Percentiles rank a stretch among this genome's conserved stretches.
phyloP scores from a whole-genome alignment of 2,329 filamentous ascomycete genomes.

The Apiospora sp. region DNA sequence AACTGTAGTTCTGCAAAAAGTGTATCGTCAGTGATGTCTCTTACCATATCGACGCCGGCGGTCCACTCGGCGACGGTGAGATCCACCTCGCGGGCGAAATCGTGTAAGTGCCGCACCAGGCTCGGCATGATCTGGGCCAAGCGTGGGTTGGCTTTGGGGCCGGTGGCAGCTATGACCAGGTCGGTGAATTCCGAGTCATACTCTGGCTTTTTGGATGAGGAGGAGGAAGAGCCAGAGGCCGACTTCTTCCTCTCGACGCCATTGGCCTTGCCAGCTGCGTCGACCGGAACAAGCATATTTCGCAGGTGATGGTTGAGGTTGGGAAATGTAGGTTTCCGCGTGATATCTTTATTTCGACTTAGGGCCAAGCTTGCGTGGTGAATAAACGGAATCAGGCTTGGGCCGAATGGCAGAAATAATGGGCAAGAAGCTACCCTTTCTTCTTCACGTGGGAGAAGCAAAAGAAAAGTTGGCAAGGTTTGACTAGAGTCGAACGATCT shows the following conservation, averaged over 20 bases:
- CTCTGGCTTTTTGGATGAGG: neutral
- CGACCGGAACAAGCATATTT: neutral
- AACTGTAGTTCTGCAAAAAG: neutral
- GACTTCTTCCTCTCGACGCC: neutral
- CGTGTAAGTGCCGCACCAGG: slow-evolving; percentile 78
- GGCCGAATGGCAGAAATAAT: neutral
- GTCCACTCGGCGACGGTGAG: slow-evolving; percentile 85
- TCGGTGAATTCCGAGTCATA: slow-evolving; percentile 66
- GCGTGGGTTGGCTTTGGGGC: slow-evolving; percentile 73
- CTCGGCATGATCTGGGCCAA: slow-evolving; percentile 72
- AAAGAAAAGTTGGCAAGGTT: slow-evolving; percentile 1
- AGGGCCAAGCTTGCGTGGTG: neutral
- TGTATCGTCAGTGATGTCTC: slow-evolving; percentile 28
- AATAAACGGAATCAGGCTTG: neutral
- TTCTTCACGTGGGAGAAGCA: neutral
- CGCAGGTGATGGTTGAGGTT: neutral
- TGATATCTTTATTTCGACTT: neutral
- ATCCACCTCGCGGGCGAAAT: slow-evolving; percentile 81
- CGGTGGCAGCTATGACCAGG: slow-evolving; percentile 76
- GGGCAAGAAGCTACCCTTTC: neutral
- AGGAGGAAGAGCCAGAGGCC: neutral
- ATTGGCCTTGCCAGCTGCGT: neutral
- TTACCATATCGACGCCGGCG: slow-evolving; percentile 67
- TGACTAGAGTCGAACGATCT: neutral
- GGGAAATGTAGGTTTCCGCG: neutral